These are phyloP conservation scores for Paramecium octaurelia DNA, from an alignment of 73 alveolate genomes.

Conservation along the genomic window DNA sequence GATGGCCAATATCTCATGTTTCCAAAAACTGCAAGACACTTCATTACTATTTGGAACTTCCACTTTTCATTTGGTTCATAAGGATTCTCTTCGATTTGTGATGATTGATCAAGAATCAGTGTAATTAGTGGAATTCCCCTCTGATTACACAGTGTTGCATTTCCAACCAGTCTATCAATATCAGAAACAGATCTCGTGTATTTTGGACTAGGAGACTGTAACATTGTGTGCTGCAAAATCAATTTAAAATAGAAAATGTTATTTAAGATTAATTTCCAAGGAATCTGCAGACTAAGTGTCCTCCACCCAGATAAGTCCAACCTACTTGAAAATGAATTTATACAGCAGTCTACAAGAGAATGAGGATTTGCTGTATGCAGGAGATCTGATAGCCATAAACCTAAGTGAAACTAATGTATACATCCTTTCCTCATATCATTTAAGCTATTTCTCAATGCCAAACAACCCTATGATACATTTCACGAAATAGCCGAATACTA, in stretches of 20 bases:
- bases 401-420: constrained; percentile 33
- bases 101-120: background rate
- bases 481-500: background rate
- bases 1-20: constrained; percentile 14
- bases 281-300: background rate
- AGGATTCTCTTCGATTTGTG: constrained; percentile 8
- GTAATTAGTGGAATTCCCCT: background rate
- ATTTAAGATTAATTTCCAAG: background rate
- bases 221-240: constrained; percentile 12
- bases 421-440: background rate
- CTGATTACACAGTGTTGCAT: background rate
- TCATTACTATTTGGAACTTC: constrained; percentile 24
- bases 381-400: constrained; percentile 2
- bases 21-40: constrained; percentile 15
- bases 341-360: background rate
- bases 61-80: constrained; percentile 46
- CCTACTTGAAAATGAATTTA: background rate
- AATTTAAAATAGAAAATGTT: background rate
- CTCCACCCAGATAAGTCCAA: background rate
- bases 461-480: constrained; percentile 20
- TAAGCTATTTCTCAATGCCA: constrained; percentile 24
- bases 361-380: background rate
- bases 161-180: constrained; percentile 34
- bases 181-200: background rate
- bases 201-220: background rate